Evolutionary conservation across 139 green algal genomes (phyloP), one percentile per base, ranked within the genome.

Genomic region (Chlamydomonas schloesseri): DNA sequence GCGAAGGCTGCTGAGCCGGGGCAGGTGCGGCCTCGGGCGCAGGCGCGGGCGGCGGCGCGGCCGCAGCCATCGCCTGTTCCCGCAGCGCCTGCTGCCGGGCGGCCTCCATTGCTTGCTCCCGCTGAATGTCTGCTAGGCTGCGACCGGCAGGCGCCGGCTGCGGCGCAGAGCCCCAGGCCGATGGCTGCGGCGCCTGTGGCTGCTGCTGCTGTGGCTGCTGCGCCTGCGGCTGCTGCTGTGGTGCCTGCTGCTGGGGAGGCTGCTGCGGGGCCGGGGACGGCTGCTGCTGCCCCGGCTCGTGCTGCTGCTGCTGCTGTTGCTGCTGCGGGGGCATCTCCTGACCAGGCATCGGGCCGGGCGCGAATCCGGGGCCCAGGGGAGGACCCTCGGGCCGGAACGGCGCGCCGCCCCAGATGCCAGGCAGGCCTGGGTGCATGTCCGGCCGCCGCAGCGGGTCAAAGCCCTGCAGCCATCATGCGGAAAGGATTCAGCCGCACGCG

Each of bases 91-190:
- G 64, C 53, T 73, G 76, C 0, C 85, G 68, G 2, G 70, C 73
- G 0, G 85, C 70, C 57, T 86, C 85, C 57, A 82, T 82, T 9
- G 79, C 86, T 47, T 90, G 78, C 62, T 90, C 86, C 33, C 71
- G 47, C 67, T 90, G 86, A 31, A 90, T 87, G 36, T 90, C 78
- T 15, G 86, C 79, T 3, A 90, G 71, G 78, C 69, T 72, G 18
- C 68, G 68, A 0, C 58, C 15, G 2, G 79, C 28, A 34, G 13
- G 47, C 0, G 57, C 17, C 1, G 71, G 5, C n/a, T 55, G 53
- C 0, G 23, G 83, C 5, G 21, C 65, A 20, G 83, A 47, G 34
- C 86, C 83, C 88, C 88, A 91, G 9, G 71, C 81, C 31, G 73
- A 73, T 0, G 50, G 53, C 31, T 68, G 55, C 33, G 71, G 75